A percentile compares a stretch with the other conserved stretches of the same genome.
These are phyloP conservation scores for Schizophyllum amplum DNA, from an alignment of 1,284 basidiomycete genomes.

Conservation along the genomic window DNA sequence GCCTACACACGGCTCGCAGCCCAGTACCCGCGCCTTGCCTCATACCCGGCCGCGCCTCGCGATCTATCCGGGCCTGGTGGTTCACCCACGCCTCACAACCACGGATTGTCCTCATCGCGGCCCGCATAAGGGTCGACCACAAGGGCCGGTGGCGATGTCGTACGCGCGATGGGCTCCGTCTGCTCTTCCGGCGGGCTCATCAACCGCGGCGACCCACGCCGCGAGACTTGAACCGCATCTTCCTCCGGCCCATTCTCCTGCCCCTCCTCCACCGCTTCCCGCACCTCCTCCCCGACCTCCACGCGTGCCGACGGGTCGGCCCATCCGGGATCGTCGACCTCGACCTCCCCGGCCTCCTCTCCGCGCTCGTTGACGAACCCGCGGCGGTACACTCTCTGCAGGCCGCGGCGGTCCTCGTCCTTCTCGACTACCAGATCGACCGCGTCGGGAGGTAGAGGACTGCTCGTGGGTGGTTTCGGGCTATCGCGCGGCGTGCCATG, in stretches of 20 bases:
- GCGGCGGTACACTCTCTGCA: slow-evolving; percentile 46
- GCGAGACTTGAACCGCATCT: slow-evolving; percentile 7
- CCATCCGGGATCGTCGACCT: slow-evolving; percentile 25
- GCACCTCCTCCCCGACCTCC: slow-evolving; percentile 23
- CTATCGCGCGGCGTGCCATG: neutral
- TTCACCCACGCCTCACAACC: slow-evolving; percentile 18
- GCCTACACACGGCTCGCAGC: too few relatives aligned
- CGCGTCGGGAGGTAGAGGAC: slow-evolving; percentile 58
- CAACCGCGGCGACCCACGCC: slow-evolving; percentile 4
- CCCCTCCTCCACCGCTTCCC: slow-evolving; percentile 17
- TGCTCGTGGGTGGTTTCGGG: neutral
- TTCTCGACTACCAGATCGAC: slow-evolving; percentile 75
- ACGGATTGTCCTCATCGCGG: slow-evolving; percentile 45
- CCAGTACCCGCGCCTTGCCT: too few relatives aligned
- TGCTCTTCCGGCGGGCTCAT: slow-evolving; percentile 9
- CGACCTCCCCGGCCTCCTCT: slow-evolving; percentile 37
- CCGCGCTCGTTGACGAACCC: slow-evolving; percentile 40
- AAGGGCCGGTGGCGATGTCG: slow-evolving; percentile 38
- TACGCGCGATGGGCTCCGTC: slow-evolving; percentile 24
- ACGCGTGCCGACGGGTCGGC: slow-evolving; percentile 17
- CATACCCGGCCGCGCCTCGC: too few relatives aligned
- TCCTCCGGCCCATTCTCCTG: slow-evolving; percentile 3
- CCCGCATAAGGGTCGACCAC: slow-evolving; percentile 28
- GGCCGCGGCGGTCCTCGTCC: slow-evolving; percentile 31
- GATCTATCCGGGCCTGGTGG: too few relatives aligned